Evolutionary conservation across 768 basidiomycete genomes (phyloP).

Genomic region (Panaeolus cyanescens): DNA sequence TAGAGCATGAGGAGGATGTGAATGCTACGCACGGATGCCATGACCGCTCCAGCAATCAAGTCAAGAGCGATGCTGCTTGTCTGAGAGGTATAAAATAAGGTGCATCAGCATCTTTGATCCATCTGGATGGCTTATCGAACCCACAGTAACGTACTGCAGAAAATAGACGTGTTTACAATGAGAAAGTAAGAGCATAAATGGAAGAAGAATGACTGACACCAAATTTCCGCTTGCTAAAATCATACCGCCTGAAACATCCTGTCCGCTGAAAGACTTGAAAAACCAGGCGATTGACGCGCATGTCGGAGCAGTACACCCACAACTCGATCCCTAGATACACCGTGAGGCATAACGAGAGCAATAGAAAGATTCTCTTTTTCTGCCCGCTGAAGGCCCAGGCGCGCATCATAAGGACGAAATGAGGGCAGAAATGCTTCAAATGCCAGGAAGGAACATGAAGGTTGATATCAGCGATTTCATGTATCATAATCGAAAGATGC

Average conservation of each 20-base stretch:
- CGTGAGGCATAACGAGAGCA: conserved; percentile 1
- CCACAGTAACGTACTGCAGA: neutral
- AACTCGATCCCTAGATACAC: conserved; percentile 2
- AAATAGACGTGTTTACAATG: neutral
- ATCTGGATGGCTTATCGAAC: neutral
- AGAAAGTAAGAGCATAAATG: neutral
- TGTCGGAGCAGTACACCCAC: conserved; percentile 1
- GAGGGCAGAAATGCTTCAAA: conserved; percentile 5
- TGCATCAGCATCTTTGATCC: neutral
- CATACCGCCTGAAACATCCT: neutral
- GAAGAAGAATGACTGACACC: neutral
- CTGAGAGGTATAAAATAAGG: neutral
- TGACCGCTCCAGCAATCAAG: neutral
- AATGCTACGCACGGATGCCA: neutral
- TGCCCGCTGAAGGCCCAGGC: conserved; percentile 9
- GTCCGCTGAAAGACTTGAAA: conserved; percentile 6
- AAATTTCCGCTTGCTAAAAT: neutral
- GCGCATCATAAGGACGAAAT: conserved; percentile 7
- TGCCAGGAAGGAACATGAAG: neutral
- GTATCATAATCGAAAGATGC: neutral
- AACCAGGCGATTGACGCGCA: neutral
- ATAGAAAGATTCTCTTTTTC: neutral
- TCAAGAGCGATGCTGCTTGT: conserved; percentile 4
- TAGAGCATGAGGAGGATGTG: neutral
- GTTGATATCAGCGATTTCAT: neutral